A percentile compares a stretch with the other conserved stretches of the same genome.
Evolutionary conservation across 345 rosid genomes (phyloP).

Genomic region (Boechera retrofracta): DNA sequence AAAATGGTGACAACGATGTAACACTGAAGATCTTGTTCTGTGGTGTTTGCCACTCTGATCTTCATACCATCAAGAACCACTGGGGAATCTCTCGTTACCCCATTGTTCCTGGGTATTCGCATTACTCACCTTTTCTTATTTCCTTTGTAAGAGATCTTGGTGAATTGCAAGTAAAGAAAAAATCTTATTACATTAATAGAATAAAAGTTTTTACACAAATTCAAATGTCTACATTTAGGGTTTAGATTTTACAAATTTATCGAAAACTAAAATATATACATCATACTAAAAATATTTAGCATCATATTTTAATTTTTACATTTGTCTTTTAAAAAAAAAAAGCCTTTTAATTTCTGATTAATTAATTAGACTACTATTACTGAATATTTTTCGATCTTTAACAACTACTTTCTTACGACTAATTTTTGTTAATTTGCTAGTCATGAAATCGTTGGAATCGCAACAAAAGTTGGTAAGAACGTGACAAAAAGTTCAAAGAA

Average conservation of each 20-base stretch:
- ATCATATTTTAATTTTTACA: background rate
- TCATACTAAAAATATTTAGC: background rate
- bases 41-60: conserved; percentile 85
- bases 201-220: background rate
- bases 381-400: background rate
- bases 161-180: background rate
- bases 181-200: conserved; percentile 4
- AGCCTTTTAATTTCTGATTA: too few relatives aligned
- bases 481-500: conserved; percentile 58
- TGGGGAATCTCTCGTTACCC: conserved; percentile 91
- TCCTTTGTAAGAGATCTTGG: conserved; percentile 9
- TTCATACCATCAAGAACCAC: conserved; percentile 66
- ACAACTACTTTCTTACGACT: background rate
- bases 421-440: conserved; percentile 40
- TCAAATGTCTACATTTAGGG: too few relatives aligned
- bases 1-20: conserved; percentile 72
- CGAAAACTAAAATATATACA: background rate
- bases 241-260: background rate
- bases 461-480: conserved; percentile 59
- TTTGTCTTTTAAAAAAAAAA: too few relatives aligned
- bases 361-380: too few relatives aligned
- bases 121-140: background rate
- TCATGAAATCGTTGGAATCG: conserved; percentile 66
- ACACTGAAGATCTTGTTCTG: conserved; percentile 71
- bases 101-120: conserved; percentile 70